Percentiles rank a stretch among this genome's conserved stretches.
Conservation (phyloP, 2,329 filamentous ascomycete genomes). For the Fusarium sp. region DNA sequence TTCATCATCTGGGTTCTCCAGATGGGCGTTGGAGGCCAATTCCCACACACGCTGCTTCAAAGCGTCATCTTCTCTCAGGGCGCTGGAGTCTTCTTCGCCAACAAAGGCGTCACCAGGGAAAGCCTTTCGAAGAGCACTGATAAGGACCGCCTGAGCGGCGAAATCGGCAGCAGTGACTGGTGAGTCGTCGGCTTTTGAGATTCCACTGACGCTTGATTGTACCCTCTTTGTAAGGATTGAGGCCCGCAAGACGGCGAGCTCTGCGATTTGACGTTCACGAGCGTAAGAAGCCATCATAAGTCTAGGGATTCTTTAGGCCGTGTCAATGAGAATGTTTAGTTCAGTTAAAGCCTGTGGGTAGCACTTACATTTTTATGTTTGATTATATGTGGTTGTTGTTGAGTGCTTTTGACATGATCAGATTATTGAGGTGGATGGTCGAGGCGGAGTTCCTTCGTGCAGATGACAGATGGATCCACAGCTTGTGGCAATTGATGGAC, state of each 20-base stretch:
- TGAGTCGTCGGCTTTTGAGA: constrained; percentile 67
- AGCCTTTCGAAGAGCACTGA: constrained; percentile 62
- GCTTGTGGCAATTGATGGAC: not conserved
- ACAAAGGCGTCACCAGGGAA: constrained; percentile 69
- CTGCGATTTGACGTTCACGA: constrained; percentile 50
- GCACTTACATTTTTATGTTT: not conserved
- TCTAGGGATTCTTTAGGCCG: not conserved
- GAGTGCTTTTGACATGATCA: not conserved
- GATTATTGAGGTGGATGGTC: not conserved
- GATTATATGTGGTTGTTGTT: not conserved
- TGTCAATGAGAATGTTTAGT: not conserved
- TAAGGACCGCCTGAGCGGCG: constrained; percentile 71
- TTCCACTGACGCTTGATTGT: constrained; percentile 56
- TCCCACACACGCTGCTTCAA: constrained; percentile 67
- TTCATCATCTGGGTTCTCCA: constrained; percentile 21
- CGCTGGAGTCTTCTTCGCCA: constrained; percentile 68
- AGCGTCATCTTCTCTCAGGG: constrained; percentile 59
- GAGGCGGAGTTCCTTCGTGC: not conserved
- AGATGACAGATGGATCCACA: not conserved
- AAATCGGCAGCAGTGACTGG: constrained; percentile 74
- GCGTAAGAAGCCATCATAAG: constrained; percentile 42
- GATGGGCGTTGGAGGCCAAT: constrained; percentile 54
- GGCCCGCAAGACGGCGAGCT: constrained; percentile 64
- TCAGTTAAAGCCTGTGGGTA: not conserved
- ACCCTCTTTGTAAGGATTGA: constrained; percentile 66